phyloP scores from a whole-genome alignment of 2,329 filamentous ascomycete genomes.

The Colletotrichum ledebouriae region DNA sequence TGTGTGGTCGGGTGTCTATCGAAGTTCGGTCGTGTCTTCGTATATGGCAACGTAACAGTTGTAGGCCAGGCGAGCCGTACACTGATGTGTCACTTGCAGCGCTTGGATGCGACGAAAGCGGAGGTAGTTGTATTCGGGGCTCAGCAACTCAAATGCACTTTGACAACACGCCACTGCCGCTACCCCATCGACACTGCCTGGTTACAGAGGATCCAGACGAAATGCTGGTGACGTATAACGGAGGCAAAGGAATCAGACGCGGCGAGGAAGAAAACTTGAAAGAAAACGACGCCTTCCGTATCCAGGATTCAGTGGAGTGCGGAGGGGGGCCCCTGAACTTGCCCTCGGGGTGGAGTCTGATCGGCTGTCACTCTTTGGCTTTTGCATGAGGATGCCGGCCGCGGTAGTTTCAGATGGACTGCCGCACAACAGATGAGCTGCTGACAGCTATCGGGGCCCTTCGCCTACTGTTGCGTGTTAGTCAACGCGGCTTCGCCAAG shows the following conservation, averaged over 20 bases:
- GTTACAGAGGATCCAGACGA: conserved; percentile 3
- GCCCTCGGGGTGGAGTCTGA: conserved; percentile 1
- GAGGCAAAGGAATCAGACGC: conserved; percentile 9
- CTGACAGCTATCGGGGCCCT: conserved; percentile 7
- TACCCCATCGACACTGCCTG: not conserved
- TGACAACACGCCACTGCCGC: not conserved
- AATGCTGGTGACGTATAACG: conserved; percentile 25
- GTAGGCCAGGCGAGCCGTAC: conserved; percentile 4
- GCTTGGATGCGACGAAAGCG: not conserved
- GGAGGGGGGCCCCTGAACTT: conserved; percentile 2
- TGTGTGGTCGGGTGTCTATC: not conserved
- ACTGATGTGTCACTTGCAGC: not conserved
- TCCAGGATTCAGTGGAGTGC: not conserved
- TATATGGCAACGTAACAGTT: not conserved
- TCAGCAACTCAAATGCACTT: not conserved
- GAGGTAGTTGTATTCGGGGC: not conserved
- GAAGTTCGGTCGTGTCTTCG: not conserved
- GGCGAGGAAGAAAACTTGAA: not conserved
- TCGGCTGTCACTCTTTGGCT: not conserved
- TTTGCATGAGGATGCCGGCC: conserved; percentile 25
- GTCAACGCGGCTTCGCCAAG: not conserved
- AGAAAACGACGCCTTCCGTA: conserved; percentile 8
- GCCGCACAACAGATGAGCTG: conserved; percentile 27
- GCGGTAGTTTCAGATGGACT: conserved; percentile 30
- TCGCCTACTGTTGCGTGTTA: conserved; percentile 3